These are phyloP conservation scores for Fusarium beomiforme DNA, from an alignment of 2,329 filamentous ascomycete genomes.

Conservation along the genomic window DNA sequence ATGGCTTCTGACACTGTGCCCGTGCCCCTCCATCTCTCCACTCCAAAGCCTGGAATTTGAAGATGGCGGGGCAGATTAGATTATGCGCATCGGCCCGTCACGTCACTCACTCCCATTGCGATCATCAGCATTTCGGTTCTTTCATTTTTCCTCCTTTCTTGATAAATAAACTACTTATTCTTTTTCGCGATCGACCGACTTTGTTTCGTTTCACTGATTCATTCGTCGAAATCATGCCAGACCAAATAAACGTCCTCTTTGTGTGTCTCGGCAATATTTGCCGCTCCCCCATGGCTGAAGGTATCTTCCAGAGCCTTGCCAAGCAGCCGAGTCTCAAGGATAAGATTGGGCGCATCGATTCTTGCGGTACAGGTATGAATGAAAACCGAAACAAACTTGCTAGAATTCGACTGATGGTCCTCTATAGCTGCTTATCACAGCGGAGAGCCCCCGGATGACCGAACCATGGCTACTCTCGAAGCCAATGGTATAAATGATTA, in stretches of 20 bases:
- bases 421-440: constrained; percentile 80
- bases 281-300: constrained; percentile 93
- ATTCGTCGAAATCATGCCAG: constrained; percentile 47
- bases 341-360: constrained; percentile 78
- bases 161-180: not conserved
- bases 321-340: constrained; percentile 68
- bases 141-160: constrained; percentile 13
- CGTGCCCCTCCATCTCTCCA: constrained; percentile 37
- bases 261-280: constrained; percentile 98
- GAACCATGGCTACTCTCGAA: constrained; percentile 83
- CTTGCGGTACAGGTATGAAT: constrained; percentile 78
- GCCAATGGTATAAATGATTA: constrained; percentile 81
- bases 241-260: constrained; percentile 80
- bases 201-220: not conserved
- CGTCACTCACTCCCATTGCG: constrained; percentile 36
- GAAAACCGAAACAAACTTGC: not conserved
- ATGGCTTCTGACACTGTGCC: constrained; percentile 11
- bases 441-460: constrained; percentile 78
- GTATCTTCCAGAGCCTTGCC: constrained; percentile 81
- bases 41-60: constrained; percentile 30
- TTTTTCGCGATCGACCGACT: not conserved
- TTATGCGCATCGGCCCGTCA: constrained; percentile 40
- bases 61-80: constrained; percentile 42
- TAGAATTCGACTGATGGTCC: constrained; percentile 8
- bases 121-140: constrained; percentile 34